phyloP scores from a whole-genome alignment of 1,284 basidiomycete species.

The Tylopilus sp. region DNA sequence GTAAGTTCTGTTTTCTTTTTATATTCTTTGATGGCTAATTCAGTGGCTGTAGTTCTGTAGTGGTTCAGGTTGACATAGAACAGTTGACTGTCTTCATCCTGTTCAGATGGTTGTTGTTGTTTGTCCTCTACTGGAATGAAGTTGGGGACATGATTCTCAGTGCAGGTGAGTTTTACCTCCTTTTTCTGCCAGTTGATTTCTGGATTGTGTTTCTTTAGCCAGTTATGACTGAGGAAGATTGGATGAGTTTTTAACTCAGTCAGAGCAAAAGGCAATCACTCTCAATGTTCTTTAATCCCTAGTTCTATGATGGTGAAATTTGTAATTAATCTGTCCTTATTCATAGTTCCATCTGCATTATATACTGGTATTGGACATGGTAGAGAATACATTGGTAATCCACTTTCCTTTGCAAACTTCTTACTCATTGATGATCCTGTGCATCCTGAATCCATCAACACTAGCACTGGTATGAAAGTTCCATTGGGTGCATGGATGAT shows the following conservation, averaged over 20 bases:
- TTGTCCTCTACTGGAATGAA: too few relatives aligned
- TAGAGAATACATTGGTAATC: not conserved
- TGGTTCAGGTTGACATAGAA: not conserved
- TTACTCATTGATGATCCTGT: not conserved
- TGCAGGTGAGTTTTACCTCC: too few relatives aligned
- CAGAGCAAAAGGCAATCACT: not conserved
- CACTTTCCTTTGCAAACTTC: accelerated
- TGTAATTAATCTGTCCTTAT: not conserved
- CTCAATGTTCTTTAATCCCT: not conserved
- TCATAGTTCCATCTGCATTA: not conserved
- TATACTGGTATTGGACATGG: not conserved
- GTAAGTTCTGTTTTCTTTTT: too few relatives aligned
- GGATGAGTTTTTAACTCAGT: not conserved
- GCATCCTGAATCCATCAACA: not conserved
- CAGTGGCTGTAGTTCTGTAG: accelerated
- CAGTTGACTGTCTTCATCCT: accelerated
- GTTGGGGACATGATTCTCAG: too few relatives aligned
- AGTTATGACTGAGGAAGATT: not conserved
- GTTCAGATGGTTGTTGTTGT: not conserved
- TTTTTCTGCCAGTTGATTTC: not conserved
- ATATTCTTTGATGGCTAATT: not conserved
- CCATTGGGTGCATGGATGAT: not conserved
- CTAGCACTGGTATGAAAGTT: not conserved
- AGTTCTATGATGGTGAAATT: not conserved
- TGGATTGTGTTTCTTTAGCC: not conserved